Base-by-base conservation (phyloP, 2,329 filamentous ascomycete genomes). In the Lomentospora prolificans region DNA sequence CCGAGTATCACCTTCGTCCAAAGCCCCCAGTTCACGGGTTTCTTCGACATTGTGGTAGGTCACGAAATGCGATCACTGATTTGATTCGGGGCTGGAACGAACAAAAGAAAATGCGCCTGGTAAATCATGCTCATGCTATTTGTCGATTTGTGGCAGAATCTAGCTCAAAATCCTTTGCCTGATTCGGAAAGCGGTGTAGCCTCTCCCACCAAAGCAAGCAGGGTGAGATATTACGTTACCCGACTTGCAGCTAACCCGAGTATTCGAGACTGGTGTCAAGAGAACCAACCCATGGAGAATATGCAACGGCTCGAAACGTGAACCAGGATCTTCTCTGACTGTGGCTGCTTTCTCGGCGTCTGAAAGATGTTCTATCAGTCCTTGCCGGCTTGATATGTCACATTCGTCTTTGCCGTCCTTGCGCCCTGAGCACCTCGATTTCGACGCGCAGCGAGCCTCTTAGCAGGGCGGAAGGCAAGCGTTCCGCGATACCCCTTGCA, bases 1-100 rank as follows among this genome's bases (percentile, higher is more conserved):
- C 77, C 81, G 54, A 75, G 72, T 4, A 85, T 63, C 80, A 92
- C 89, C 73, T 94, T 94, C 59, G 81, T 69, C 74, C 76, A 84
- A 58, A 81, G 69, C 60, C 69, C 70, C 74, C 81, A 81, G 53
- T 60, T 60, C 3, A 56, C 44, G 4, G 59, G 55, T 28, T 60
- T 60, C 48, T 57, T 58, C 22, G 56, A 44, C 51, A 55, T 54
- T 51, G 30, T 51, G 33, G 33, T n/a, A 10, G 39, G 8, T 10
- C 36, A 17, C 19, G 9, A 41, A 41, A 41, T 17, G 19, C 36
- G 36, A 17, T 12, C n/a, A 41, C n/a, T 7, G 14, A 17, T 41
- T 41, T 14, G 36, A 7, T 41, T 41, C 36, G 14, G 19, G 36
- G 36, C 19, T 8, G n/a, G n/a, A 17, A 25, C n/a, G 44, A 17